A percentile compares a stretch with the other conserved stretches of the same genome.
These are phyloP conservation scores for Phytophthora fragariae DNA, from an alignment of 352 stramenopile species.

Conservation along the genomic window DNA sequence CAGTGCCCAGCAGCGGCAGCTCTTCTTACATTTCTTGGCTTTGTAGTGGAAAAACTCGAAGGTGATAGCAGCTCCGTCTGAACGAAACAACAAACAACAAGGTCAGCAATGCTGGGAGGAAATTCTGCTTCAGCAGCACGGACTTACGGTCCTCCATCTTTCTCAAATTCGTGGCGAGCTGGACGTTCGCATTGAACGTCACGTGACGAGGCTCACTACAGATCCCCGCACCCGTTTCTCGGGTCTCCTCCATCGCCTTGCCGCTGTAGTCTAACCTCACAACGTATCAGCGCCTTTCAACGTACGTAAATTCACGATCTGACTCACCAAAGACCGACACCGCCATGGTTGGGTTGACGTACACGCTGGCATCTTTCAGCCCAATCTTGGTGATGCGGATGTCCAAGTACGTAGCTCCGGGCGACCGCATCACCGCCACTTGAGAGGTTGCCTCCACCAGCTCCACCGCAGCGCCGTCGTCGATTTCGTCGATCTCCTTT, in stretches of 20 bases:
- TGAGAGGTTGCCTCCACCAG: conserved; percentile 29
- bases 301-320: too few relatives aligned
- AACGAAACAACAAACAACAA: conserved; percentile 3
- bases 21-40: conserved; percentile 80
- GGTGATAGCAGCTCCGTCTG: conserved; percentile 66
- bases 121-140: background rate
- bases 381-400: conserved; percentile 63
- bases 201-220: conserved; percentile 56
- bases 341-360: conserved; percentile 71
- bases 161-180: conserved; percentile 59
- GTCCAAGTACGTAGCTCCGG: conserved; percentile 59
- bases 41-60: conserved; percentile 86
- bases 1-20: conserved; percentile 75
- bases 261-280: conserved; percentile 49
- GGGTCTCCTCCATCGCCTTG: conserved; percentile 60
- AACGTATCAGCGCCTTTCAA: background rate
- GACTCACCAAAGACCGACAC: conserved; percentile 66
- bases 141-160: conserved; percentile 62
- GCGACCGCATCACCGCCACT: conserved; percentile 21
- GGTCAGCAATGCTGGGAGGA: background rate
- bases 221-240: conserved; percentile 55
- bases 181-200: conserved; percentile 51
- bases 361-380: conserved; percentile 69
- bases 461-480: conserved; percentile 29
- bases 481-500: conserved; percentile 37